Conservation (phyloP, 2,329 filamentous ascomycete genomes). For the Pestalotiopsis sp. region DNA sequence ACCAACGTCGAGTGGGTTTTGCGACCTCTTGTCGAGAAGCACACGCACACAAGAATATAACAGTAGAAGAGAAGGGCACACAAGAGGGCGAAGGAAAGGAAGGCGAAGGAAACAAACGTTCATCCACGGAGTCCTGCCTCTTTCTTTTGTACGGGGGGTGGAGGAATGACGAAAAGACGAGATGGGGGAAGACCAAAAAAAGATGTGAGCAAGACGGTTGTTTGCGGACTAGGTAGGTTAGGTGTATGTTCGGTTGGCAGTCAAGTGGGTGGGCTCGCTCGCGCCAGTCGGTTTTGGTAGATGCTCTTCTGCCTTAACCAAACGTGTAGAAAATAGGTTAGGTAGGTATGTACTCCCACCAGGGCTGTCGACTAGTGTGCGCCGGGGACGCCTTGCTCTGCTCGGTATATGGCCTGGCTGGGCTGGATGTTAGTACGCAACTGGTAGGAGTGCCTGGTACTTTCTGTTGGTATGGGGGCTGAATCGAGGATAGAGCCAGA, state of each 20-base stretch:
- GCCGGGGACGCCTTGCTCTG: too few relatives aligned
- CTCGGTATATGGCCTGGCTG: too few relatives aligned
- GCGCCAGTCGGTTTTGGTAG: not conserved
- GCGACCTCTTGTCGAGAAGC: not conserved
- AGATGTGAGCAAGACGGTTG: not conserved
- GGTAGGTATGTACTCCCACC: not conserved
- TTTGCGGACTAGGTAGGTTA: constrained; percentile 1
- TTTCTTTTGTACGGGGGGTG: not conserved
- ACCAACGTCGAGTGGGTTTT: not conserved
- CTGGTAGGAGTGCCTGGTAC: too few relatives aligned
- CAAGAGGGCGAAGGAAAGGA: not conserved
- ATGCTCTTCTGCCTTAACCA: not conserved
- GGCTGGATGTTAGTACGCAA: too few relatives aligned
- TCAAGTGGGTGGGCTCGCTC: not conserved
- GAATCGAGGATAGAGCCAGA: too few relatives aligned
- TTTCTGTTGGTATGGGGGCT: too few relatives aligned
- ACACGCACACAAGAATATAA: not conserved
- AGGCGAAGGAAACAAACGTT: not conserved
- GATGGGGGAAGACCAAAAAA: not conserved
- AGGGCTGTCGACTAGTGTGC: not conserved
- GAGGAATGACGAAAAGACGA: not conserved
- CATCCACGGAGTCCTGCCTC: not conserved
- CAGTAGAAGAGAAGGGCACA: not conserved
- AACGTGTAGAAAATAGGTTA: not conserved
- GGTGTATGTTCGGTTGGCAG: not conserved